Base-by-base conservation (phyloP, 495 filamentous ascomycete species). In the Chaetomium tenue region DNA sequence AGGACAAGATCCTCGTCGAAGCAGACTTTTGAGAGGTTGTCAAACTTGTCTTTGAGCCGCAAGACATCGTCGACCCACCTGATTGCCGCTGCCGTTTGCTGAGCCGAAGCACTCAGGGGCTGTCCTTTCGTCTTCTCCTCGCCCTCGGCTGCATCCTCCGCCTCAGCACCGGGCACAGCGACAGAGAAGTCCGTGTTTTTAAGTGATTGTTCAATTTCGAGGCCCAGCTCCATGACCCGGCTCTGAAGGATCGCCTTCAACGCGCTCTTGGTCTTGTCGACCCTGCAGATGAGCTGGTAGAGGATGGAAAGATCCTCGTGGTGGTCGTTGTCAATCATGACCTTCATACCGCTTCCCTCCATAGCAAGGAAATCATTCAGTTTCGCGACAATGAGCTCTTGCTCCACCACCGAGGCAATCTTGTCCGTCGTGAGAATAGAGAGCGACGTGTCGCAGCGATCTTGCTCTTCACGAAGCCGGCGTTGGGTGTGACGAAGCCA, bases 11-110 rank as follows among this genome's bases (percentile, higher is more conserved):
- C 94, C 28, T 84, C 79, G 5, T 79, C 63, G 74, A 98, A 93
- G 23, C 91, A 87, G 0, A 66, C 72, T 30, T 74, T 72, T 85
- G 89, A 91, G 37, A 98, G 81, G 2, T 71, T 77, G 74, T 98
- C 93, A 69, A 96, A 98, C 73, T 95, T 96, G 68, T 88, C 87
- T 72, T 97, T 97, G 6, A 99, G 79, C 15, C 74, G 73, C 23
- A 99, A 78, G 1, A 98, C 89, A 59, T 94, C 91, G 67, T 96
- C 90, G 3, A 99, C 95, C 94, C 94, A 99, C 67, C 90, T 89
- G 70, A 98, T 91, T 0, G 94, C 95, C 1, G 91, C 87, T 5
- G 82, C 79, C 2, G 95, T 98, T 66, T 77, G 74, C 62, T 83
- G 82, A n/a, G 81, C 80, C 0, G 81, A 71, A 22, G 79, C 76